These are phyloP conservation scores for barrel medic (Medicago truncatula) DNA, from an alignment of 306 rosid genomes.

Conservation along the genomic window MtrunA17r5.0-ANR NC_053045.1:62404501-62405000, in stretches of 20 bases:
- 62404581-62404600: slow-evolving; percentile 88
- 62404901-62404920: slow-evolving; percentile 85
- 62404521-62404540: slow-evolving; percentile 27
- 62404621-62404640: slow-evolving; percentile 88
- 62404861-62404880: slow-evolving; percentile 3
- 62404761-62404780: slow-evolving; percentile 98
- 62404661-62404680: slow-evolving; percentile 27
- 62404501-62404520: not conserved
- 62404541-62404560: slow-evolving; percentile 1
- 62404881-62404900: not conserved
- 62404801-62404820: not conserved
- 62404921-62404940: slow-evolving; percentile 64
- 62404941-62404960: slow-evolving; percentile 70
- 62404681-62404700: slow-evolving; percentile 40
- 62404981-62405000: slow-evolving; percentile 77
- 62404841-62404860: slow-evolving; percentile 11
- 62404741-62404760: slow-evolving; percentile 86
- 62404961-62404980: slow-evolving; percentile 88
- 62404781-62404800: slow-evolving; percentile 37
- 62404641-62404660: slow-evolving; percentile 36
- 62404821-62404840: not conserved
- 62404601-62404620: slow-evolving; percentile 93
- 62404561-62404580: slow-evolving; percentile 82
- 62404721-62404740: slow-evolving; percentile 69
- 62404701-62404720: slow-evolving; percentile 99